These are phyloP conservation scores for Suillus clintonianus DNA, from an alignment of 768 basidiomycete genomes.

Conservation along the genomic window DNA sequence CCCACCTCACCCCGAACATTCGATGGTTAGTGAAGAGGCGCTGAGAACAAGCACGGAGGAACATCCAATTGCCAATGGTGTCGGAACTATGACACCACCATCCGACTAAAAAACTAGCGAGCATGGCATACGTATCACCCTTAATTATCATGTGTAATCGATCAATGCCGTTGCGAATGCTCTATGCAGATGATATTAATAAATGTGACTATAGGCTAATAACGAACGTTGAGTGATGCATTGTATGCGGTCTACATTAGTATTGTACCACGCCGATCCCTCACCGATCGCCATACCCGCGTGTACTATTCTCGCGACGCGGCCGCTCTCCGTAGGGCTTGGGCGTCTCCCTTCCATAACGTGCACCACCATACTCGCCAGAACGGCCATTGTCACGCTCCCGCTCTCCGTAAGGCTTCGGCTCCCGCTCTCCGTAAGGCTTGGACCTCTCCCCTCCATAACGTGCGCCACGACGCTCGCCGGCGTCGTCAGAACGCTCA, in stretches of 20 bases:
- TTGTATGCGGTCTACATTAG: constrained; percentile 2
- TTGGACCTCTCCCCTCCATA: background rate
- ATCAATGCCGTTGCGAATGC: background rate
- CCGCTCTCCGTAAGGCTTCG: background rate
- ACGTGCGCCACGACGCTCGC: constrained; percentile 2
- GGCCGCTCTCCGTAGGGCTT: background rate
- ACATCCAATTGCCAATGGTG: constrained; percentile 25
- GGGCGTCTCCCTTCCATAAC: background rate
- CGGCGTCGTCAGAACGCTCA: background rate
- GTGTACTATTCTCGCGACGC: background rate
- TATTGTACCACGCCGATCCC: background rate
- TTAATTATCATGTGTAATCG: background rate
- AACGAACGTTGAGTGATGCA: constrained; percentile 1
- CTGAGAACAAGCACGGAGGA: constrained; percentile 42
- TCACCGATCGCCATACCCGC: background rate
- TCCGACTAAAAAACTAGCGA: background rate
- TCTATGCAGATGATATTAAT: constrained; percentile 6
- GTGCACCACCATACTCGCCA: background rate
- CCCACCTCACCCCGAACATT: constrained; percentile 74
- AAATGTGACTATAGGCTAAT: background rate
- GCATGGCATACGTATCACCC: background rate
- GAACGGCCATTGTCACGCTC: background rate
- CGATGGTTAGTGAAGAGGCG: constrained; percentile 71
- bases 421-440: background rate
- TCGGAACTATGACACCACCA: constrained; percentile 18